A percentile compares a stretch with the other conserved stretches of the same genome.
Conservation (phyloP, 2,329 filamentous ascomycete genomes). For the Talaromyces sp. region DNA sequence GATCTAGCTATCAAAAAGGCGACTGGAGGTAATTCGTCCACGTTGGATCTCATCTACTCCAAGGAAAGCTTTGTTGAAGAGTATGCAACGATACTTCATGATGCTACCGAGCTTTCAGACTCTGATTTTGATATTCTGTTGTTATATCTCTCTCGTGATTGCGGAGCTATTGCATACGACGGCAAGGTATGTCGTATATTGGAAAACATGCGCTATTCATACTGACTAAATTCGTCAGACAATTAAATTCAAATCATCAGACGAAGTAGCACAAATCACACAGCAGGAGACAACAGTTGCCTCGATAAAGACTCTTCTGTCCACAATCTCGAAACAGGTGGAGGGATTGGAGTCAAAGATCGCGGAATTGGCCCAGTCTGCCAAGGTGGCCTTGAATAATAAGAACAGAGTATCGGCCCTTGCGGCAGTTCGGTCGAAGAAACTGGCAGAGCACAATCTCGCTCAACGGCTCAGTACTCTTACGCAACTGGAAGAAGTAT, state of each 20-base stretch:
- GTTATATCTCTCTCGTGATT: slow-evolving; percentile 69
- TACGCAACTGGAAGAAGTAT: slow-evolving; percentile 79
- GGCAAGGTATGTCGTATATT: slow-evolving; percentile 41
- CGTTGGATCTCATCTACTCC: slow-evolving; percentile 69
- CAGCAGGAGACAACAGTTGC: slow-evolving; percentile 81
- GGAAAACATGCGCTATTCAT: slow-evolving; percentile 1
- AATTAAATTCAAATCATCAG: slow-evolving; percentile 70
- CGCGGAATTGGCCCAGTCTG: slow-evolving; percentile 54
- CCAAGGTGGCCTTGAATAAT: slow-evolving; percentile 69
- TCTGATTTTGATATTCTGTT: slow-evolving; percentile 71
- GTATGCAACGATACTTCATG: slow-evolving; percentile 58
- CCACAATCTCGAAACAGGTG: slow-evolving; percentile 67
- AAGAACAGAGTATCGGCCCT: slow-evolving; percentile 77
- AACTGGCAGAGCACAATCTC: slow-evolving; percentile 74
- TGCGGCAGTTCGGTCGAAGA: slow-evolving; percentile 79
- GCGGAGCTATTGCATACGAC: slow-evolving; percentile 54
- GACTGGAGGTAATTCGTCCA: slow-evolving; percentile 47
- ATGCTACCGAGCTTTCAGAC: slow-evolving; percentile 57
- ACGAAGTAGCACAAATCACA: slow-evolving; percentile 62
- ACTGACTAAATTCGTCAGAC: slow-evolving; percentile 50
- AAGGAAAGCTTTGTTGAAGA: slow-evolving; percentile 64
- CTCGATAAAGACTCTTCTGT: slow-evolving; percentile 73
- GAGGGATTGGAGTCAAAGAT: slow-evolving; percentile 63
- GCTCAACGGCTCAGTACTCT: slow-evolving; percentile 72
- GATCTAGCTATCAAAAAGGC: slow-evolving; percentile 56